These are phyloP conservation scores for Entomortierella beljakovae DNA, from an alignment of 192 early-diverging fungal species.

Conservation along the genomic window DNA sequence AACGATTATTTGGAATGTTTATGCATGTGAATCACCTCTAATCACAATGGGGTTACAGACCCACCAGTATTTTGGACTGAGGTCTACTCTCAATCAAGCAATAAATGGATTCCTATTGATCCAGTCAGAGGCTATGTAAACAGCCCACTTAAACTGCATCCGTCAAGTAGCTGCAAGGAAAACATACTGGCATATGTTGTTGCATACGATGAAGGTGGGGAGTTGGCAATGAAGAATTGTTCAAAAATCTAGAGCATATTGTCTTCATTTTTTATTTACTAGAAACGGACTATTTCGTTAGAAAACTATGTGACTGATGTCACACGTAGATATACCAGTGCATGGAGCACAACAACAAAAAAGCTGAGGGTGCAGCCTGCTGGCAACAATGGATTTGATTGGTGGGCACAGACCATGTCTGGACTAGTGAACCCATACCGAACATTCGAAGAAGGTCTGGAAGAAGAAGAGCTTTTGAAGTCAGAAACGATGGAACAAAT, in stretches of 20 bases:
- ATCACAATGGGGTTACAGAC: constrained; percentile 9
- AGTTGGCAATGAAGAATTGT: neutral
- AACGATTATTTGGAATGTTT: too few species aligned
- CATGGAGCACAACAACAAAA: constrained; percentile 66
- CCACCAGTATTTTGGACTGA: constrained; percentile 77
- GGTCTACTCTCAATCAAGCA: constrained; percentile 59
- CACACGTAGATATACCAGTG: constrained; percentile 71
- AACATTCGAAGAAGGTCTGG: constrained; percentile 43
- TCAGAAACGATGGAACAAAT: constrained; percentile 68
- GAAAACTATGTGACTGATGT: constrained; percentile 70
- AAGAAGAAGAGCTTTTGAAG: constrained; percentile 63
- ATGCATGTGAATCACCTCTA: too few species aligned
- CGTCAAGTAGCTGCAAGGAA: constrained; percentile 49
- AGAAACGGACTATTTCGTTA: neutral
- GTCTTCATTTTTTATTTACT: neutral
- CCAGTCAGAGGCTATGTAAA: constrained; percentile 65
- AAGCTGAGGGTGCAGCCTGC: constrained; percentile 57
- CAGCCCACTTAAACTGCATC: constrained; percentile 67
- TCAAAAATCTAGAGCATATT: neutral
- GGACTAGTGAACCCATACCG: constrained; percentile 26
- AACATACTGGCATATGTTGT: constrained; percentile 73
- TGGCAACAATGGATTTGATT: constrained; percentile 51
- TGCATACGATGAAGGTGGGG: constrained; percentile 63
- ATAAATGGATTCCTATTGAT: constrained; percentile 75
- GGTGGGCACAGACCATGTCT: constrained; percentile 52